phyloP scores from a whole-genome alignment of 257 asterid genomes.

The Ilex aquifolium region DNA sequence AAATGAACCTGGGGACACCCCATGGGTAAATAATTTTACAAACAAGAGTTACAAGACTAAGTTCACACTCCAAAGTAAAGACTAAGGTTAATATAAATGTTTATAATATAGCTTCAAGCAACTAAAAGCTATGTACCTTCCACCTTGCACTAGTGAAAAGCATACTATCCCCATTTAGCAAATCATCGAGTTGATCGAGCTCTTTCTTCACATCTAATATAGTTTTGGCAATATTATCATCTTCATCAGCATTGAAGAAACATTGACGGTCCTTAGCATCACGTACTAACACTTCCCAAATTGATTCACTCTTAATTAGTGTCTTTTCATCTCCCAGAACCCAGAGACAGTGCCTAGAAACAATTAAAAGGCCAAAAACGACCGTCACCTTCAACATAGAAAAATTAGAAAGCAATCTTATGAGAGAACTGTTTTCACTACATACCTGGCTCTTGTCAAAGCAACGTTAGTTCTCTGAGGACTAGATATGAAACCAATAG shows the following conservation, averaged over 20 bases:
- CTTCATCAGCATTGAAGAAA: constrained; percentile 48
- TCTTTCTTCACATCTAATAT: constrained; percentile 40
- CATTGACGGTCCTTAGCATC: constrained; percentile 53
- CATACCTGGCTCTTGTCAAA: constrained; percentile 73
- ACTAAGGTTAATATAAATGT: neutral
- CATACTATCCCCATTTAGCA: constrained; percentile 41
- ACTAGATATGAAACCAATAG: constrained; percentile 53
- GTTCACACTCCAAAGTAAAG: neutral
- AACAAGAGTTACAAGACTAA: constrained; percentile 14
- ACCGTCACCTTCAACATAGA: too few species aligned
- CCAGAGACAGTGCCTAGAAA: constrained; percentile 59
- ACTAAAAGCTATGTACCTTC: constrained; percentile 37
- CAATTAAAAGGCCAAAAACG: neutral
- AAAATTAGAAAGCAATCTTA: neutral
- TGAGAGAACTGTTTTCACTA: neutral
- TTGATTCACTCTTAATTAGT: constrained; percentile 25
- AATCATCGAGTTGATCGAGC: constrained; percentile 51
- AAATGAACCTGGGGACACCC: constrained; percentile 39
- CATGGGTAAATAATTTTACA: neutral
- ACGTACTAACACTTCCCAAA: constrained; percentile 41
- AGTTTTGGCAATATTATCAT: constrained; percentile 29
- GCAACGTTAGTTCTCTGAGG: constrained; percentile 58
- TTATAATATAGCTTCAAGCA: too few species aligned
- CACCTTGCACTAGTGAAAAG: constrained; percentile 46
- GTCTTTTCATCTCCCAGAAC: constrained; percentile 58